Conservation (phyloP, 2,329 filamentous ascomycete species). For the Phialophora verrucosa region DNA sequence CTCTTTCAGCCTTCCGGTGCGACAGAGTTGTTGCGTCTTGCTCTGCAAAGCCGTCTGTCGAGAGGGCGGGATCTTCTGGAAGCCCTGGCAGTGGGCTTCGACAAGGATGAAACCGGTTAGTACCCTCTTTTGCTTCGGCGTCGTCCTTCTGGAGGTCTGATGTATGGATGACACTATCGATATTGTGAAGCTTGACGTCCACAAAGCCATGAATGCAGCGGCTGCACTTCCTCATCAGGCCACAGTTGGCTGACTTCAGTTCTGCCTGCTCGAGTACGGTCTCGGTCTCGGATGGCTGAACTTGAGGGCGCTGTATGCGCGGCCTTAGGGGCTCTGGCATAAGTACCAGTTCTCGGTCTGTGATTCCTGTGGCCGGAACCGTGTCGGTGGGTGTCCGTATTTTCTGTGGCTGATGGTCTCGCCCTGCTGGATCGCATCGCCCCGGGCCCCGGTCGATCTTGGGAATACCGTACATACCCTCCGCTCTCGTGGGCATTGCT, state of each 20-base stretch:
- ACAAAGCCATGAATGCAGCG: conserved; percentile 35
- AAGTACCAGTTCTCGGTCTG: conserved; percentile 6
- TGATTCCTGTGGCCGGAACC: neutral
- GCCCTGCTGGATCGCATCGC: conserved; percentile 7
- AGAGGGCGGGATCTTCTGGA: conserved; percentile 17
- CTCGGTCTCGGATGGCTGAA: neutral
- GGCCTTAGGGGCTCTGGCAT: conserved; percentile 25
- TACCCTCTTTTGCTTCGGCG: conserved; percentile 19
- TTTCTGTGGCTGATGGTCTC: neutral
- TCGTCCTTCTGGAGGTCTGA: conserved; percentile 27
- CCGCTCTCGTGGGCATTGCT: conserved; percentile 25
- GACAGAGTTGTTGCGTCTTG: neutral
- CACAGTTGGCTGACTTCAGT: conserved; percentile 17
- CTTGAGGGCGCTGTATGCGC: conserved; percentile 10
- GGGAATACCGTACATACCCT: conserved; percentile 30
- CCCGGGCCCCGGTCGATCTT: conserved; percentile 18
- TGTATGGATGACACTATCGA: conserved; percentile 33
- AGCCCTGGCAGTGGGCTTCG: conserved; percentile 26
- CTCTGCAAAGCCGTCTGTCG: neutral
- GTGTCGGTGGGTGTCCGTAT: conserved; percentile 4
- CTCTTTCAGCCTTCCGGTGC: conserved; percentile 3
- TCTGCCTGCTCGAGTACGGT: conserved; percentile 10
- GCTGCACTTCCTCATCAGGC: conserved; percentile 37
- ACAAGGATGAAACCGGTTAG: conserved; percentile 23
- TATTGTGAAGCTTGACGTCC: conserved; percentile 30